Evolutionary conservation across 2,329 filamentous ascomycete species (phyloP).

Genomic region (Biscogniauxia sp.): DNA sequence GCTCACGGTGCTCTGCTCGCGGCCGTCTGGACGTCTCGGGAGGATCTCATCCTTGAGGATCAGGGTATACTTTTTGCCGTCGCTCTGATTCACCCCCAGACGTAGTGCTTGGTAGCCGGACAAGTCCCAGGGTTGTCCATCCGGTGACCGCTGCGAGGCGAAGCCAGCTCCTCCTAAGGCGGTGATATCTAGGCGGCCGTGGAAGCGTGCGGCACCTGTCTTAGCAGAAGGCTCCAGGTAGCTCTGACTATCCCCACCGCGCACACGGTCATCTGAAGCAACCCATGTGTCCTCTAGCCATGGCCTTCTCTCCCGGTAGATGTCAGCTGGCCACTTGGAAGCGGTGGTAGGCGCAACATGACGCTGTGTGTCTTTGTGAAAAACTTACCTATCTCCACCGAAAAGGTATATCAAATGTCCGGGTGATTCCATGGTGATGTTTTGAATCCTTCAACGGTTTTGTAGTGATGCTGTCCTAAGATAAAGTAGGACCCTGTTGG

Average conservation of each 20-base stretch:
- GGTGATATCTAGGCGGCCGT: conserved; percentile 68
- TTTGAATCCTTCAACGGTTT: neutral
- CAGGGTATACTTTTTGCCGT: conserved; percentile 70
- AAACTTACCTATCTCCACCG: conserved; percentile 39
- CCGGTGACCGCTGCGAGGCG: conserved; percentile 70
- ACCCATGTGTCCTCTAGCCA: conserved; percentile 65
- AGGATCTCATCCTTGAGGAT: conserved; percentile 70
- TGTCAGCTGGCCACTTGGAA: neutral
- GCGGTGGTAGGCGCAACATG: neutral
- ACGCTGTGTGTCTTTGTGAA: neutral
- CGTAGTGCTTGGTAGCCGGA: conserved; percentile 59
- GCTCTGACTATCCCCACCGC: conserved; percentile 66
- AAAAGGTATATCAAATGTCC: conserved; percentile 33
- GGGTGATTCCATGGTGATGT: conserved; percentile 5
- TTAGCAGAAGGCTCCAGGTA: conserved; percentile 36
- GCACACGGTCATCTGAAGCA: conserved; percentile 72
- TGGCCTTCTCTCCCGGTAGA: conserved; percentile 40
- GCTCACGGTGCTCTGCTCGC: conserved; percentile 69
- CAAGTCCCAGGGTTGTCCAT: conserved; percentile 61
- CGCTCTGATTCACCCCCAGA: conserved; percentile 50
- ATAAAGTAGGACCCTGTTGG: neutral
- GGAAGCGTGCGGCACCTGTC: conserved; percentile 53
- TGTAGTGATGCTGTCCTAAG: neutral
- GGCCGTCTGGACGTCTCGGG: conserved; percentile 56
- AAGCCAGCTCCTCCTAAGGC: conserved; percentile 80